Conservation (phyloP, 2,329 filamentous ascomycete genomes). For the Xylaria sp. region DNA sequence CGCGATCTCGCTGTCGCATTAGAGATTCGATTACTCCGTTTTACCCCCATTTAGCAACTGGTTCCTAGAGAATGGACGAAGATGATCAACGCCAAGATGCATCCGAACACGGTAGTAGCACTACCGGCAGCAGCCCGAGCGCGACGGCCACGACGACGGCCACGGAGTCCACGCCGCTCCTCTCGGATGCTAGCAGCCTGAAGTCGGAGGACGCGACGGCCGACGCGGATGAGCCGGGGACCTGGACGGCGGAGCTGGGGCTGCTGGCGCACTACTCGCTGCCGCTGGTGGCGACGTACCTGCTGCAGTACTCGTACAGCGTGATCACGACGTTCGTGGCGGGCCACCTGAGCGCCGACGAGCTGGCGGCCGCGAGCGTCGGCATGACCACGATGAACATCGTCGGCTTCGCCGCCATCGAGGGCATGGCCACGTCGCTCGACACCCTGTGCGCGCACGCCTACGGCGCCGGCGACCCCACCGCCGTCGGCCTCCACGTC, state of each 20-base stretch:
- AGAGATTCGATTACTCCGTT: no score
- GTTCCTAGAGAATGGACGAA: background rate
- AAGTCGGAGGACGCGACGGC: background rate
- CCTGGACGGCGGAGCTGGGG: conserved; percentile 31
- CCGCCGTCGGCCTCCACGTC: conserved; percentile 53
- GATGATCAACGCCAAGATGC: conserved; percentile 1
- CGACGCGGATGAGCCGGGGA: conserved; percentile 1
- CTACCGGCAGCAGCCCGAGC: conserved; percentile 3
- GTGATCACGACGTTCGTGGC: conserved; percentile 55
- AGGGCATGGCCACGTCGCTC: conserved; percentile 54
- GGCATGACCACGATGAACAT: conserved; percentile 59
- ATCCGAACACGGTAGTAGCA: conserved; percentile 2
- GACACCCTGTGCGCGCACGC: conserved; percentile 56
- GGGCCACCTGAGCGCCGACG: conserved; percentile 55
- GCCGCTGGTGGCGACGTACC: conserved; percentile 55
- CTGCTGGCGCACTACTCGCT: conserved; percentile 44
- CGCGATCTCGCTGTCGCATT: no score
- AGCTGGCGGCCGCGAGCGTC: conserved; percentile 54
- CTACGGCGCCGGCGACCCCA: conserved; percentile 51
- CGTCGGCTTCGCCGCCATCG: conserved; percentile 52
- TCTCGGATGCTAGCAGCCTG: conserved; percentile 18
- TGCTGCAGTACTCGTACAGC: conserved; percentile 56
- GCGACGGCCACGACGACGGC: background rate
- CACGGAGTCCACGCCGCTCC: conserved; percentile 28
- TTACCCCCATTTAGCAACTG: no score